Base-by-base conservation (phyloP, 768 basidiomycete species). In the Pulveroboletus frians region DNA sequence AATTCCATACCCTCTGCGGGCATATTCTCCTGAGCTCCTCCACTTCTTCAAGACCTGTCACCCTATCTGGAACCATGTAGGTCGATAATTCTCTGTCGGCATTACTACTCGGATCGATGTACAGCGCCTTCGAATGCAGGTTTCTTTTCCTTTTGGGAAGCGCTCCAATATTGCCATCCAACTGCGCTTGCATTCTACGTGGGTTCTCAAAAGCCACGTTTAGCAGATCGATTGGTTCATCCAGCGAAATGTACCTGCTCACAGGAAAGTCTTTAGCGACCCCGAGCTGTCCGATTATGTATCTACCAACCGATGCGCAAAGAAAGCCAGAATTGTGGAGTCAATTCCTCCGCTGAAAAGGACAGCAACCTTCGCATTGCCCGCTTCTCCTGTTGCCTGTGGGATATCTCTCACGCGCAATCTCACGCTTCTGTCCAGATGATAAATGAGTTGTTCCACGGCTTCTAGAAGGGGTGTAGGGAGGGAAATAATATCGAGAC, bases 281-380 rank as follows among this genome's bases (percentile, higher is more conserved):
- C 7, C 44, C 18, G 17, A 15, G 14, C 38, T 29, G 39, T 6
- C 29, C 15, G 31, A 29, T 11, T 7, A 37, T 23, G 11, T 31
- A 14, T 32, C 23, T 27, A 60, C 77, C 44, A 60, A 89, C 86
- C 73, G 73, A 59, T 94, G 79, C 1, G 92, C 88, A 5, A 99
- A 73, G 60, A 79, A 85, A 0, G 94, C 82, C 7, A 98, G 59
- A 35, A 89, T 71, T 1, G 94, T 85, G 10, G 85, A 97, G 64
- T 99, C 96, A 38, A 99, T 91, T 0, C 96, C 96, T 27, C 96
- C 96, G 32, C 92, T 95, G 67, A 98, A 99, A 9, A 99, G 76
- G 9, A 99, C 76, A 2, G 87, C 92, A 3, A 96, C 73, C 44
- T 85, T 76, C 4, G 84, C 74, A 43, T 72, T 65, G 7, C 73